Evolutionary conservation across 129 eudicot genomes (phyloP).

Genomic region (Erigeron canadensis): DNA sequence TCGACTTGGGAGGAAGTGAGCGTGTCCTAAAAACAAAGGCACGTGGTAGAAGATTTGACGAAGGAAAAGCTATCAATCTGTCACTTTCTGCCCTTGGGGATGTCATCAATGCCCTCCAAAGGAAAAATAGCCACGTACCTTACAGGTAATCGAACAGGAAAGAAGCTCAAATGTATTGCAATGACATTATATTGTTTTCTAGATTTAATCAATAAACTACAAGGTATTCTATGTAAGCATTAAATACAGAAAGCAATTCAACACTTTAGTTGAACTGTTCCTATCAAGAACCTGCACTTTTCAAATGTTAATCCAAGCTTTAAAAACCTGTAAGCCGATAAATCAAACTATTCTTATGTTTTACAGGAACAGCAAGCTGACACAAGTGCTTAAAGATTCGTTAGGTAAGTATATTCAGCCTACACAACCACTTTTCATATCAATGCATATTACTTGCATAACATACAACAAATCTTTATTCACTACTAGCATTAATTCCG

Average conservation of each 20-base stretch:
- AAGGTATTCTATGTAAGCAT: too few relatives aligned
- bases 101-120: slow-evolving; percentile 71
- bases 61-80: slow-evolving; percentile 78
- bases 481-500: background rate
- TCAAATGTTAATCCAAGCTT: background rate
- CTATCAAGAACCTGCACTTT: background rate
- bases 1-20: slow-evolving; percentile 88
- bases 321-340: background rate
- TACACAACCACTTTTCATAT: slow-evolving; percentile 4
- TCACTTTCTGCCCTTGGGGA: slow-evolving; percentile 84
- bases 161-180: slow-evolving; percentile 2
- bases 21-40: slow-evolving; percentile 72
- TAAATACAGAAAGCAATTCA: too few relatives aligned
- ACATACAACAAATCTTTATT: slow-evolving; percentile 2
- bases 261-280: too few relatives aligned
- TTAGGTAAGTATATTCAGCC: slow-evolving; percentile 45
- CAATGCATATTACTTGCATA: background rate
- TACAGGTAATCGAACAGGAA: slow-evolving; percentile 46
- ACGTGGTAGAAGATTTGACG: slow-evolving; percentile 72
- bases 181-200: background rate
- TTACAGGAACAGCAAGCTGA: slow-evolving; percentile 85
- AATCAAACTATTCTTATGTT: slow-evolving; percentile 20
- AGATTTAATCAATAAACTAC: too few relatives aligned
- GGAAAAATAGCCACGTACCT: slow-evolving; percentile 63
- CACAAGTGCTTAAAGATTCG: slow-evolving; percentile 75